phyloP scores from a whole-genome alignment of 495 filamentous ascomycete species.

The Lasiosphaeria hispida region DNA sequence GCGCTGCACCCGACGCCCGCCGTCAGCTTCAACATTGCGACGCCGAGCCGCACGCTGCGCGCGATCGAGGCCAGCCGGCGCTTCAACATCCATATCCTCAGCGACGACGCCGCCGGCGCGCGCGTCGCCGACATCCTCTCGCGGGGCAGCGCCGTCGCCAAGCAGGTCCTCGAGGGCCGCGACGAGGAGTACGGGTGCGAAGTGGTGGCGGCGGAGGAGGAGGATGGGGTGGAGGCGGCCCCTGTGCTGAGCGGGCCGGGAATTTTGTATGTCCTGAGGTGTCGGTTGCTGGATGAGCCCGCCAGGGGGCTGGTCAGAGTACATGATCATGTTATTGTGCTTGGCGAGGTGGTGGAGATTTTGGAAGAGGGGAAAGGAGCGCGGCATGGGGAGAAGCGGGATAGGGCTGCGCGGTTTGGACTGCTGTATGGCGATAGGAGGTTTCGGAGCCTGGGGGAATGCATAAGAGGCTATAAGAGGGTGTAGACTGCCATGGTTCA shows the following conservation, averaged over 20 bases:
- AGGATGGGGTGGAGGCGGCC: slow-evolving; percentile 1
- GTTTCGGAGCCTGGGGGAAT: slow-evolving; percentile 40
- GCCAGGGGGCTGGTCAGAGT: slow-evolving; percentile 41
- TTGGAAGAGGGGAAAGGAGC: slow-evolving; percentile 24
- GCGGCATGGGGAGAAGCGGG: neutral
- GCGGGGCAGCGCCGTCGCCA: slow-evolving; percentile 30
- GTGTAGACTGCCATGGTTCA: neutral
- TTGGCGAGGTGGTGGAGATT: slow-evolving; percentile 52
- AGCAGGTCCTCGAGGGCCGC: slow-evolving; percentile 32
- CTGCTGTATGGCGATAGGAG: slow-evolving; percentile 43
- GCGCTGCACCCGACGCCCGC: slow-evolving; percentile 63
- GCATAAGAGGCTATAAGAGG: slow-evolving; percentile 14
- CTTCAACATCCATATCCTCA: slow-evolving; percentile 52
- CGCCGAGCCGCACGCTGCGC: slow-evolving; percentile 67
- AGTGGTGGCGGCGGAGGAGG: slow-evolving; percentile 2
- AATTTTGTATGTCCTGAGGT: slow-evolving; percentile 43
- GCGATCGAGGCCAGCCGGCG: slow-evolving; percentile 48
- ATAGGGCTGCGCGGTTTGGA: slow-evolving; percentile 27
- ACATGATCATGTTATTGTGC: slow-evolving; percentile 53
- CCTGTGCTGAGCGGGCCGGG: slow-evolving; percentile 38
- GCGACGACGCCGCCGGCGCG: slow-evolving; percentile 39
- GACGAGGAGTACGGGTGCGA: slow-evolving; percentile 22
- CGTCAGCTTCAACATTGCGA: slow-evolving; percentile 75
- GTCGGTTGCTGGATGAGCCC: slow-evolving; percentile 33
- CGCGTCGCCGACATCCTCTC: slow-evolving; percentile 45